Percentiles rank a stretch among this genome's conserved stretches.
Conservation (phyloP, 2,329 filamentous ascomycete species). For the Rhytidhysteron rufulum region DNA sequence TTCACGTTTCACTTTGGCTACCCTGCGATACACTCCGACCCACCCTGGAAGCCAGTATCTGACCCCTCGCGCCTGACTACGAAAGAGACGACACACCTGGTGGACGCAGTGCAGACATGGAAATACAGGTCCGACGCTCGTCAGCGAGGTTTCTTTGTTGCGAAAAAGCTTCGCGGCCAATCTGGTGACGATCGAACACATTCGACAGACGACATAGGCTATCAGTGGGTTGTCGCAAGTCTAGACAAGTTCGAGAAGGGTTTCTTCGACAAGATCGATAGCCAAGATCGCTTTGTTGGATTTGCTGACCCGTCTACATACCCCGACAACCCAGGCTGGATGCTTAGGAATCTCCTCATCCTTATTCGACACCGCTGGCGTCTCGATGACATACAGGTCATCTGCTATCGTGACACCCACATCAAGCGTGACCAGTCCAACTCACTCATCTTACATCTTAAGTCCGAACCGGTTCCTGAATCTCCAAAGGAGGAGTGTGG, state of each 20-base stretch:
- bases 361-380: slow-evolving; percentile 79
- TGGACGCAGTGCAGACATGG: slow-evolving; percentile 85
- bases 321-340: slow-evolving; percentile 83
- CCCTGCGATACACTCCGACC: slow-evolving; percentile 85
- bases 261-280: slow-evolving; percentile 72
- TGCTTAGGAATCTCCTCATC: slow-evolving; percentile 81
- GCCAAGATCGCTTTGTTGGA: slow-evolving; percentile 75
- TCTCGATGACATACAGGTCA: slow-evolving; percentile 71
- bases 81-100: slow-evolving; percentile 72
- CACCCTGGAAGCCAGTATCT: slow-evolving; percentile 62
- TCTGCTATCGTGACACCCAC: slow-evolving; percentile 87
- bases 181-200: slow-evolving; percentile 30
- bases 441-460: slow-evolving; percentile 66
- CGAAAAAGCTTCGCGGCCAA: slow-evolving; percentile 61
- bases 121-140: slow-evolving; percentile 74
- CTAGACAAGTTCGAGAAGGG: slow-evolving; percentile 77
- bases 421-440: slow-evolving; percentile 72
- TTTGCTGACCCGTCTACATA: slow-evolving; percentile 96
- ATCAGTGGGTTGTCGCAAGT: slow-evolving; percentile 72
- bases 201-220: slow-evolving; percentile 58
- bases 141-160: slow-evolving; percentile 95
- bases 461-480: slow-evolving; percentile 17
- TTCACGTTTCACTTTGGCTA: slow-evolving; percentile 99
- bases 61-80: slow-evolving; percentile 50
- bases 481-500: slow-evolving; percentile 4